A percentile compares a stretch with the other conserved stretches of the same genome.
These are phyloP conservation scores for Ceratocystis diversiconidia DNA, from an alignment of 2,329 filamentous ascomycete genomes.

Conservation along the genomic window DNA sequence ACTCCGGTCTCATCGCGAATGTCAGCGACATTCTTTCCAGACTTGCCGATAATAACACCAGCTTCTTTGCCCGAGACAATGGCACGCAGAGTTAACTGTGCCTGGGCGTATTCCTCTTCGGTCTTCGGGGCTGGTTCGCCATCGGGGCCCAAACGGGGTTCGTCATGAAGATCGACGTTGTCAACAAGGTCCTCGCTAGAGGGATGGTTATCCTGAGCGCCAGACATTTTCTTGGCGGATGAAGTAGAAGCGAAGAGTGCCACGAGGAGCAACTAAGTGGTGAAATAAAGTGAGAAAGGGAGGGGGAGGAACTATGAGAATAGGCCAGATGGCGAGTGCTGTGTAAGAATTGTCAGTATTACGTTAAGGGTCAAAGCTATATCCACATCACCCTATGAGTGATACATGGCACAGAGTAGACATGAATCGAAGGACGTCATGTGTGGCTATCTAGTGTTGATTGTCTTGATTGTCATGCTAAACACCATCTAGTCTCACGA, in stretches of 20 bases:
- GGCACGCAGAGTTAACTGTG: slow-evolving; percentile 84
- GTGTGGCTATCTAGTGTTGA: too few relatives aligned
- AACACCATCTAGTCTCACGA: too few relatives aligned
- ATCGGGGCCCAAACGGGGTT: slow-evolving; percentile 50
- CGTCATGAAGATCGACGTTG: slow-evolving; percentile 47
- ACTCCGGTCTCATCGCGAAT: slow-evolving; percentile 95
- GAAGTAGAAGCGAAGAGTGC: slow-evolving; percentile 19
- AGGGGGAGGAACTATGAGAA: slow-evolving; percentile 16
- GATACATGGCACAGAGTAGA: background rate
- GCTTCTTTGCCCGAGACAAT: slow-evolving; percentile 99
- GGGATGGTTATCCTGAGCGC: slow-evolving; percentile 42
- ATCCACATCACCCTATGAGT: background rate
- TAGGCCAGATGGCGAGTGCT: background rate
- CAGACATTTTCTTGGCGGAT: slow-evolving; percentile 39
- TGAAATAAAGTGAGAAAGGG: slow-evolving; percentile 17
- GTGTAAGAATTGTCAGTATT: background rate
- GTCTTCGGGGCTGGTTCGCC: slow-evolving; percentile 75
- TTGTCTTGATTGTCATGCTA: too few relatives aligned
- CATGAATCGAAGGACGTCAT: background rate
- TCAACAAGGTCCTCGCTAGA: slow-evolving; percentile 51
- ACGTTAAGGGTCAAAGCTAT: background rate
- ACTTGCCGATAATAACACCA: slow-evolving; percentile 97
- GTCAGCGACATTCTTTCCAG: slow-evolving; percentile 94
- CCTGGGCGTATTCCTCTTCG: slow-evolving; percentile 89
- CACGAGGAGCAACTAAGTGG: slow-evolving; percentile 8